Evolutionary conservation across 805 yeast species (phyloP).

Genomic region (Millerozyma acaciae): DNA sequence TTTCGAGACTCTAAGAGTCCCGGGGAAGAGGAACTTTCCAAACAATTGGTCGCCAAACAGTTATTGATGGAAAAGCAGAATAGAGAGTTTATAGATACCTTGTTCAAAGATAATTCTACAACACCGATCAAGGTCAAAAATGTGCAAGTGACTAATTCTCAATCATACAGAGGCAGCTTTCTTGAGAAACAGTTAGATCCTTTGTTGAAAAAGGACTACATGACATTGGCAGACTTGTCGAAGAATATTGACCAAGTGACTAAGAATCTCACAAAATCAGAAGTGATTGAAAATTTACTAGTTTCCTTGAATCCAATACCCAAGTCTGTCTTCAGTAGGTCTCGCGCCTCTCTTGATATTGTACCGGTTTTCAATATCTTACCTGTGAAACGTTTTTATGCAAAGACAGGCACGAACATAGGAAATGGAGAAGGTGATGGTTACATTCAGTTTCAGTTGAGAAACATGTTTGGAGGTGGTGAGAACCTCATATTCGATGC

Average conservation of each 20-base stretch:
- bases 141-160: constrained; percentile 48
- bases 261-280: constrained; percentile 40
- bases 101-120: constrained; percentile 29
- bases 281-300: constrained; percentile 40
- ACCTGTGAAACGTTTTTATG: constrained; percentile 69
- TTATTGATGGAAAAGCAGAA: constrained; percentile 29
- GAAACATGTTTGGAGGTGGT: constrained; percentile 56
- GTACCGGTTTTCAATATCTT: constrained; percentile 35
- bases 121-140: constrained; percentile 41
- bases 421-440: constrained; percentile 98
- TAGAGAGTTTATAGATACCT: constrained; percentile 27
- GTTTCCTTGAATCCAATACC: constrained; percentile 26
- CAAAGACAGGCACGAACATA: constrained; percentile 91
- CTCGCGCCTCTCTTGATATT: constrained; percentile 18
- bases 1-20: constrained; percentile 6
- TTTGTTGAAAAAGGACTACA: constrained; percentile 30
- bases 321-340: constrained; percentile 17
- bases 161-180: constrained; percentile 44
- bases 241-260: constrained; percentile 41
- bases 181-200: constrained; percentile 46
- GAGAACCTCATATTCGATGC: constrained; percentile 51
- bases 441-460: constrained; percentile 66
- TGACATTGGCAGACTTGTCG: constrained; percentile 40
- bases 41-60: constrained; percentile 26
- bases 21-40: constrained; percentile 25